phyloP scores from a whole-genome alignment of 805 yeast genomes.

The Candida succiphila region DNA sequence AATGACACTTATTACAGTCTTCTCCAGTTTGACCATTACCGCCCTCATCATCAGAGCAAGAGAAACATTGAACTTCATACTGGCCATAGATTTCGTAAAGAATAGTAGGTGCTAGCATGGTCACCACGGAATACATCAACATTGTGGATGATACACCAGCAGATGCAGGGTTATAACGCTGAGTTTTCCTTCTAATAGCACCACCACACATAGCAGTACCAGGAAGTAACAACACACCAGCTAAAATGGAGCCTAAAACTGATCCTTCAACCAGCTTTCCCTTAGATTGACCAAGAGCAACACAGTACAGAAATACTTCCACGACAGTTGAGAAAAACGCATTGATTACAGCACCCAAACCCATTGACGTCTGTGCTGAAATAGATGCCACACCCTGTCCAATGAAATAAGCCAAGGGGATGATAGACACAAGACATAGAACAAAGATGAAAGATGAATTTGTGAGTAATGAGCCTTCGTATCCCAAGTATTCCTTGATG shows the following conservation, averaged over 20 bases:
- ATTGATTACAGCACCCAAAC: slow-evolving; percentile 95
- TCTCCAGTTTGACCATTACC: slow-evolving; percentile 9
- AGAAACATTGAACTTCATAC: slow-evolving; percentile 64
- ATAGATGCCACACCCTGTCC: slow-evolving; percentile 99
- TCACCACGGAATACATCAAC: slow-evolving; percentile 83
- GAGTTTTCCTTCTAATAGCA: slow-evolving; percentile 85
- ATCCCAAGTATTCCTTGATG: slow-evolving; percentile 34
- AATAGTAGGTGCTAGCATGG: slow-evolving; percentile 87
- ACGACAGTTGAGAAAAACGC: slow-evolving; percentile 96
- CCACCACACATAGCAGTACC: slow-evolving; percentile 98
- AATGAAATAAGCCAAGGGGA: slow-evolving; percentile 92
- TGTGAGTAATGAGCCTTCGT: slow-evolving; percentile 36
- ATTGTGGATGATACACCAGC: slow-evolving; percentile 97
- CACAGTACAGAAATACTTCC: slow-evolving; percentile 86
- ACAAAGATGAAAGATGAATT: slow-evolving; percentile 60
- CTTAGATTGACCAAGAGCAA: slow-evolving; percentile 77
- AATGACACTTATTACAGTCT: slow-evolving; percentile 64
- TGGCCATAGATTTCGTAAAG: slow-evolving; percentile 86
- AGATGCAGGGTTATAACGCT: slow-evolving; percentile 87
- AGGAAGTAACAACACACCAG: slow-evolving; percentile 85
- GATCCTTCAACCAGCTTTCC: slow-evolving; percentile 93
- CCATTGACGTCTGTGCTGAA: slow-evolving; percentile 98
- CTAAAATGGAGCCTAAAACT: slow-evolving; percentile 86
- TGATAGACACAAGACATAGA: slow-evolving; percentile 71
- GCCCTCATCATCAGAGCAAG: slow-evolving; percentile 27